phyloP scores from a whole-genome alignment of 192 early-diverging fungal genomes.

The Coemansia nantahalensis region DNA sequence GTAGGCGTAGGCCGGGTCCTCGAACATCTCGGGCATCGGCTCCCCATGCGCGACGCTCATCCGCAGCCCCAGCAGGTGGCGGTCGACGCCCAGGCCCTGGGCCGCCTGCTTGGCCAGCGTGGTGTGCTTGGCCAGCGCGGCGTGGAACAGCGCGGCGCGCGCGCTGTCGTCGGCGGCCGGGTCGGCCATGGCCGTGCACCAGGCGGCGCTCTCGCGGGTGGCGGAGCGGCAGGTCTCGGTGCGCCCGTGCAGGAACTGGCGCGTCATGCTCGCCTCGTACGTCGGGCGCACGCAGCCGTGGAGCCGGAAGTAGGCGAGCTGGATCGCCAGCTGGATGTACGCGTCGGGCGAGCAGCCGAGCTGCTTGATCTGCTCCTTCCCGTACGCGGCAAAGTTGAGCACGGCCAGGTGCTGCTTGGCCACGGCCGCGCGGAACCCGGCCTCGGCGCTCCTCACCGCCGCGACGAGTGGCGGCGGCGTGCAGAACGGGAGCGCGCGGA shows the following conservation, averaged over 20 bases:
- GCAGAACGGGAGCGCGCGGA: conserved; percentile 68
- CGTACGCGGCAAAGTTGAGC: conserved; percentile 82
- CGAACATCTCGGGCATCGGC: conserved; percentile 78
- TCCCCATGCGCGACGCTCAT: conserved; percentile 73
- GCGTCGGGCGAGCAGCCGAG: conserved; percentile 77
- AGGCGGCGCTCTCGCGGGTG: conserved; percentile 69
- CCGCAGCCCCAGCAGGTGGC: conserved; percentile 86
- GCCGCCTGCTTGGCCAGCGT: conserved; percentile 76
- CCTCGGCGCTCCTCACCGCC: conserved; percentile 64
- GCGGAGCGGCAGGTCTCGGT: conserved; percentile 92
- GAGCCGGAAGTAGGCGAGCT: conserved; percentile 93
- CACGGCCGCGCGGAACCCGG: conserved; percentile 72
- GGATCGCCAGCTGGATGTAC: conserved; percentile 89
- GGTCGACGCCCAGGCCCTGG: conserved; percentile 85
- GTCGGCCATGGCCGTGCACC: conserved; percentile 86
- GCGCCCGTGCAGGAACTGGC: conserved; percentile 89
- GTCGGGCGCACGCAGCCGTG: conserved; percentile 75
- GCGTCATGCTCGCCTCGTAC: conserved; percentile 92
- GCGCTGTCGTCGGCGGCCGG: conserved; percentile 39
- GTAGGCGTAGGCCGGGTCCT: conserved; percentile 77
- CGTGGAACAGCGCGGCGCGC: conserved; percentile 69
- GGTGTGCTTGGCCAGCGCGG: conserved; percentile 75
- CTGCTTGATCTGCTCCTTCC: conserved; percentile 92
- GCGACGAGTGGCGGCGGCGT: conserved; percentile 56
- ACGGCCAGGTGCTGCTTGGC: conserved; percentile 80